Evolutionary conservation across 805 yeast genomes (phyloP).

Genomic region (Teunomyces pallodes): DNA sequence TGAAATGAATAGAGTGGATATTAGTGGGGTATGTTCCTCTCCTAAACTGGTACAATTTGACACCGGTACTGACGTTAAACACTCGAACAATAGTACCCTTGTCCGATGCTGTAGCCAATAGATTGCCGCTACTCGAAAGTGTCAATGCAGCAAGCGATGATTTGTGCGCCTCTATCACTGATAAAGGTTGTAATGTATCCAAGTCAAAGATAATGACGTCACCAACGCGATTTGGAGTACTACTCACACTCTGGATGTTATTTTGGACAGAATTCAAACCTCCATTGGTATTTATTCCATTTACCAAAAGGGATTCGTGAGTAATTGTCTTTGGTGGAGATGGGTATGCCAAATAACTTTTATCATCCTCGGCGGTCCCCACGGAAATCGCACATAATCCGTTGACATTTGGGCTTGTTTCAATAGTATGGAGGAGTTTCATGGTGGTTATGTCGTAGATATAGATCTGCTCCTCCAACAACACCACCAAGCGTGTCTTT

Average conservation of each 20-base stretch:
- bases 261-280: conserved; percentile 39
- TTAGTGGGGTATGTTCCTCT: conserved; percentile 84
- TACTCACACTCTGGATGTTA: conserved; percentile 39
- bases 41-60: conserved; percentile 67
- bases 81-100: conserved; percentile 90
- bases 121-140: conserved; percentile 70
- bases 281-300: conserved; percentile 40
- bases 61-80: conserved; percentile 65
- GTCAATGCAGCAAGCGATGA: conserved; percentile 66
- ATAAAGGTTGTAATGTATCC: conserved; percentile 66
- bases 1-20: conserved; percentile 75
- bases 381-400: conserved; percentile 64
- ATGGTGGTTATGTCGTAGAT: conserved; percentile 41
- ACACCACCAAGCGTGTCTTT: conserved; percentile 29
- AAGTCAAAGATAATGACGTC: conserved; percentile 81
- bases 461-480: conserved; percentile 44
- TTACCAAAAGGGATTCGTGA: conserved; percentile 40
- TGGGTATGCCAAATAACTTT: conserved; percentile 66
- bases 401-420: conserved; percentile 40
- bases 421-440: conserved; percentile 43
- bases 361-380: conserved; percentile 22
- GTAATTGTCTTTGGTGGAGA: conserved; percentile 63
- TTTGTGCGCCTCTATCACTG: conserved; percentile 84
- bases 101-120: conserved; percentile 84
- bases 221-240: conserved; percentile 52